Conservation (phyloP, 352 stramenopile genomes). For the Blastocystis hominis region DNA sequence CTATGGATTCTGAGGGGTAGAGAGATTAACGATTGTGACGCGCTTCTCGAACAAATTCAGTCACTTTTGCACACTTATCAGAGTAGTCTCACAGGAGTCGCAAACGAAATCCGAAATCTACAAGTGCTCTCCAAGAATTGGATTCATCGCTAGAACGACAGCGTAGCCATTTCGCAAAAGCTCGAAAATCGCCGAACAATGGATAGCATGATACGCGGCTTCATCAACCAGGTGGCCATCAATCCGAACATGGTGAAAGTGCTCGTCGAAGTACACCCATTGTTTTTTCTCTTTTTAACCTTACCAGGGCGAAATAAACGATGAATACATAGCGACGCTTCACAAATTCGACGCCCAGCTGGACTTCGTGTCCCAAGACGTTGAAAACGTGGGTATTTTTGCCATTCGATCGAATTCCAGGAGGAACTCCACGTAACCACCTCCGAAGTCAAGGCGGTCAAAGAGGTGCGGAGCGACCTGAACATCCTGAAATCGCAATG, state of each 20-base stretch:
- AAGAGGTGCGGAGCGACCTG: background rate
- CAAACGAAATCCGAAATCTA: background rate
- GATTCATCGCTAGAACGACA: background rate
- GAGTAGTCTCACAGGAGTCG: background rate
- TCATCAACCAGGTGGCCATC: conserved; percentile 22
- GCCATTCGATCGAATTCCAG: background rate
- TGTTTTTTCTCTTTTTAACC: background rate
- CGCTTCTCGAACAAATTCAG: background rate
- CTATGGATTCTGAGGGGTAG: background rate
- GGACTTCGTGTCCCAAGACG: background rate
- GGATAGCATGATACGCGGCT: background rate
- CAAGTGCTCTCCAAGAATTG: background rate
- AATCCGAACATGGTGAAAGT: conserved; percentile 47
- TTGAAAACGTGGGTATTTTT: background rate
- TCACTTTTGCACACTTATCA: background rate
- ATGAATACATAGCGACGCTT: background rate
- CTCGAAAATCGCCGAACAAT: background rate
- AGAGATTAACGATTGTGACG: background rate
- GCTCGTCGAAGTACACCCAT: background rate
- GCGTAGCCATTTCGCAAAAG: background rate
- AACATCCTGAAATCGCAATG: conserved; percentile 19
- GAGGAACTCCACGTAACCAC: background rate
- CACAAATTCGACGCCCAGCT: conserved; percentile 29
- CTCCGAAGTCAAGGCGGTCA: background rate
- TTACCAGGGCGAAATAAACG: background rate